These are phyloP conservation scores for Daldinia vernicosa DNA, from an alignment of 495 filamentous ascomycete species.

Conservation along the genomic window DNA sequence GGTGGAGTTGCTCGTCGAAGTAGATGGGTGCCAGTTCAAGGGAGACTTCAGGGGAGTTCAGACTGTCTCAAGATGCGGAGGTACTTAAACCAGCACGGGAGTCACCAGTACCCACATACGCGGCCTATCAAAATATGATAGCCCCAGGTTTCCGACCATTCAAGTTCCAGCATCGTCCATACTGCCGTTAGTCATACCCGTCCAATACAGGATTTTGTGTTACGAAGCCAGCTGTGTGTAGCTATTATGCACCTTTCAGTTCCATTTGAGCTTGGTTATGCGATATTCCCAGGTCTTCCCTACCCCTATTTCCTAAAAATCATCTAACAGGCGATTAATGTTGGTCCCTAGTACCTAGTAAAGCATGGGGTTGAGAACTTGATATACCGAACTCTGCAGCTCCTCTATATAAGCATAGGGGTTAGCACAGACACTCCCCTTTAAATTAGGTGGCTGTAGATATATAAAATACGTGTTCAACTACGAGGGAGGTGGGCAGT, in stretches of 20 bases:
- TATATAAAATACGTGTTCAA: background rate
- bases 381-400: background rate
- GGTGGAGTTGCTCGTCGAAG: background rate
- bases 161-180: constrained; percentile 1
- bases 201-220: constrained; percentile 21
- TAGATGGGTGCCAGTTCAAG: background rate
- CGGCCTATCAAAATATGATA: constrained; percentile 12
- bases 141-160: constrained; percentile 14
- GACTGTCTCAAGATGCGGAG: background rate
- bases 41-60: constrained; percentile 1
- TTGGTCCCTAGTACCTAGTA: background rate
- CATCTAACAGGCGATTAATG: background rate
- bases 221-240: constrained; percentile 1
- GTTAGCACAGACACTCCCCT: background rate
- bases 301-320: background rate
- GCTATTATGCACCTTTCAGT: background rate
- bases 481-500: too few species aligned
- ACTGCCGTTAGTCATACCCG: background rate
- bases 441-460: background rate
- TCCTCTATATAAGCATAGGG: background rate
- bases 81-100: constrained; percentile 14
- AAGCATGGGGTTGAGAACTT: background rate
- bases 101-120: background rate
- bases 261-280: background rate
- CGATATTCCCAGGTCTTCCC: background rate